A percentile compares a stretch with the other conserved stretches of the same genome.
Conservation (phyloP, 176 grass and related monocot genomes). For the Eleusine indica region DNA sequence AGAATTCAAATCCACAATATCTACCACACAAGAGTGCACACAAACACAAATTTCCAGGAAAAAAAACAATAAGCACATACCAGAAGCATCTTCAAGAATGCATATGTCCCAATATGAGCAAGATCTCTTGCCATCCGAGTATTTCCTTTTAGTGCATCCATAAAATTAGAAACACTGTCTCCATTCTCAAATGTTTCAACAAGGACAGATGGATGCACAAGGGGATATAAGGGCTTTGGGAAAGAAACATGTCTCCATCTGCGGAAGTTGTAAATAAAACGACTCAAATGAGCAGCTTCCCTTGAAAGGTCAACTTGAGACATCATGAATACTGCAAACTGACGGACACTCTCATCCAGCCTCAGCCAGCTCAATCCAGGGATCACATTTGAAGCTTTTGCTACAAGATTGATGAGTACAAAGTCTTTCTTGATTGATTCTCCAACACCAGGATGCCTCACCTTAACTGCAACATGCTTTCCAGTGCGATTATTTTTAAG, state of each 20-base stretch:
- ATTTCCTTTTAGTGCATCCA: slow-evolving; percentile 75
- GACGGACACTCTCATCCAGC: slow-evolving; percentile 91
- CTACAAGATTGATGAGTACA: slow-evolving; percentile 73
- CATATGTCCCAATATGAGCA: slow-evolving; percentile 87
- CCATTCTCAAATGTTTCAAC: slow-evolving; percentile 98
- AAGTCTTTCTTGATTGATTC: slow-evolving; percentile 95
- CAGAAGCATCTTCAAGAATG: slow-evolving; percentile 97
- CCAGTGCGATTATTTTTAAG: slow-evolving; percentile 56
- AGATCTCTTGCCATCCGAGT: slow-evolving; percentile 69
- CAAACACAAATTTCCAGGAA: not conserved
- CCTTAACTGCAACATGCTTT: slow-evolving; percentile 94
- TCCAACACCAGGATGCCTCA: slow-evolving; percentile 92
- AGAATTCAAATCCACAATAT: slow-evolving; percentile 10
- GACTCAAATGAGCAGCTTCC: slow-evolving; percentile 89
- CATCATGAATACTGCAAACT: slow-evolving; percentile 96
- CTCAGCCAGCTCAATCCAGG: slow-evolving; percentile 97
- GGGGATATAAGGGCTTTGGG: slow-evolving; percentile 88
- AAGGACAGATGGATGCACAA: slow-evolving; percentile 97
- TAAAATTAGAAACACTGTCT: slow-evolving; percentile 87
- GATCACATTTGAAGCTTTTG: slow-evolving; percentile 61
- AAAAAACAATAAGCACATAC: slow-evolving; percentile 41
- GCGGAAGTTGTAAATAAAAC: slow-evolving; percentile 95
- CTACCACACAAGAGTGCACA: not conserved
- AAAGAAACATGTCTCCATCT: slow-evolving; percentile 92
- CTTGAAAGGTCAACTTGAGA: slow-evolving; percentile 96